Percentiles rank a stretch among this genome's conserved stretches.
phyloP scores from a whole-genome alignment of 192 early-diverging fungal species.

The Jimgerdemannia flammicorona region DNA sequence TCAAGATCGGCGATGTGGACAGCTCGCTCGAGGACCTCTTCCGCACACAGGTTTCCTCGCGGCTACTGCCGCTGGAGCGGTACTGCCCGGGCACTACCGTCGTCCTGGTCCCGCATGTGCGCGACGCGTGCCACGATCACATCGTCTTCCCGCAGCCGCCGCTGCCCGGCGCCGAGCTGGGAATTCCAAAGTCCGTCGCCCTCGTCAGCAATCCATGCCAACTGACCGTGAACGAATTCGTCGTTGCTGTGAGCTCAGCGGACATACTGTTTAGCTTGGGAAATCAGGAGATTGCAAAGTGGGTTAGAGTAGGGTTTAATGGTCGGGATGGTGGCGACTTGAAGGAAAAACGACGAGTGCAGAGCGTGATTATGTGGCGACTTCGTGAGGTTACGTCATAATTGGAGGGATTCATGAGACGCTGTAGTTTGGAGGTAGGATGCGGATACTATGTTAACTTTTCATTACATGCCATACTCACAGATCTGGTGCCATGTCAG shows the following conservation, averaged over 20 bases:
- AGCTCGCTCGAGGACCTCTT: slow-evolving; percentile 64
- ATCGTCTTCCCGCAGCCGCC: slow-evolving; percentile 85
- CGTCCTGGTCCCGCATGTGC: slow-evolving; percentile 71
- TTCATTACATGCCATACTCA: not conserved
- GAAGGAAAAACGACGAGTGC: too few species aligned
- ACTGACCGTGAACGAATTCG: slow-evolving; percentile 79
- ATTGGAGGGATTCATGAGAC: too few species aligned
- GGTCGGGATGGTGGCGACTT: too few species aligned
- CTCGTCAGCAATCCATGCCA: slow-evolving; percentile 70
- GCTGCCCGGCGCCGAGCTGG: slow-evolving; percentile 36
- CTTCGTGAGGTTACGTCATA: too few species aligned
- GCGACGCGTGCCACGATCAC: slow-evolving; percentile 73
- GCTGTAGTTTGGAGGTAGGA: slow-evolving; percentile 2
- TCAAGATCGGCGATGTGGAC: slow-evolving; percentile 50
- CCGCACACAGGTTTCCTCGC: slow-evolving; percentile 48
- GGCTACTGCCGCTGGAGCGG: slow-evolving; percentile 49
- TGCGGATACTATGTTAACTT: too few species aligned
- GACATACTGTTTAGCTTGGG: slow-evolving; percentile 75
- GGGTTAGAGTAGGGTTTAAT: too few species aligned
- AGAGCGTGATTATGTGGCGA: too few species aligned
- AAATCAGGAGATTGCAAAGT: slow-evolving; percentile 60
- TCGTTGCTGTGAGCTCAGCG: slow-evolving; percentile 69
- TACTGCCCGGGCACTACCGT: slow-evolving; percentile 42
- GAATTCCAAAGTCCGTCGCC: slow-evolving; percentile 10
- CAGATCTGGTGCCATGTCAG: slow-evolving; percentile 18